Base-by-base conservation (phyloP, 345 rosid genomes). In the Salix purpurea region DNA sequence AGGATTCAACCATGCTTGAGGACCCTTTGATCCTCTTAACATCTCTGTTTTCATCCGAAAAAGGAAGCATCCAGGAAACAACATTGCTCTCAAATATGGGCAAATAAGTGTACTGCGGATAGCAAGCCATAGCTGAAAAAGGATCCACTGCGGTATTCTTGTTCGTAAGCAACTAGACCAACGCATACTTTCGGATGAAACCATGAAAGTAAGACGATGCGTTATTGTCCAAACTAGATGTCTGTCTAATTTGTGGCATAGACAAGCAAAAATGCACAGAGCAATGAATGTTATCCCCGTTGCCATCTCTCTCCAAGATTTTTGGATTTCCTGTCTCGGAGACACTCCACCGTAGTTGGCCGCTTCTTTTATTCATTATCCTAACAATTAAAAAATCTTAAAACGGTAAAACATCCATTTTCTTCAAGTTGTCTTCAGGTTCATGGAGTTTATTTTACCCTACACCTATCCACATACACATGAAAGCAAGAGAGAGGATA, bases 11-110 rank as follows among this genome's bases (percentile, higher is more conserved):
- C 10, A 74, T 5, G 65, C 86, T 79, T 19, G 70, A 60, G 3
- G 78, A 77, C 58, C 83, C 67, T 64, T 72, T 86, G 8, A 69
- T 23, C 84, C 88, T 83, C 73, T 85, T 86, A 13, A n/a, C 77
- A 13, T 75, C 90, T 52, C 87, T 74, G 36, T 69, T 64, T 15
- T 82, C 86, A 1, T 80, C 80, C 0, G 67, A 58, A 13, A 61
- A 70, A 0, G 58, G 78, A 19, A 62, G 48, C 67, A 61, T 65
- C 32, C 18, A 58, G 62, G 69, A 18, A n/a, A 69, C 37, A 32
- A 21, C 83, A 56, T 74, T 46, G 39, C 60, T 48, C 11, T 21
- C 81, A 36, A 79, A 42, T 21, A 74, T 24, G 13, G 87, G 85
- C 28, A 85, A 52, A 50, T 40, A 80, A 40, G 76, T 69, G 78